These are phyloP conservation scores for Chalciporus sphaerocephalus DNA, from an alignment of 768 basidiomycete species.

Conservation along the genomic window DNA sequence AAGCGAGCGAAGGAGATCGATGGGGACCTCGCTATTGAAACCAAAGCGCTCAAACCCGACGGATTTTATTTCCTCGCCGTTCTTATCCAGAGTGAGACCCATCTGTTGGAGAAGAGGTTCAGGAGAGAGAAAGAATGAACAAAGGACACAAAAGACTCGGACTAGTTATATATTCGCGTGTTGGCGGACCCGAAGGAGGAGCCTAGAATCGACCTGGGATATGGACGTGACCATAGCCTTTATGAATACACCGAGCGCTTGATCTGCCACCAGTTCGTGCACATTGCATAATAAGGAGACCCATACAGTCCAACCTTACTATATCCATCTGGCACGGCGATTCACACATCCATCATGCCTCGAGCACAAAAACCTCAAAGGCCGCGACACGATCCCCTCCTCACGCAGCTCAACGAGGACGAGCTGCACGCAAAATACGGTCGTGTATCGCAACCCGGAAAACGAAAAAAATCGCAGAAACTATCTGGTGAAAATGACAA, in stretches of 20 bases:
- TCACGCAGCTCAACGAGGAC: constrained; percentile 78
- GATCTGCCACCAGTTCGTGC: too few relatives aligned
- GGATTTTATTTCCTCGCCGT: constrained; percentile 66
- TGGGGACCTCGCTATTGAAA: constrained; percentile 79
- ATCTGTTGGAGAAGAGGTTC: constrained; percentile 38
- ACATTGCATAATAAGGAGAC: too few relatives aligned
- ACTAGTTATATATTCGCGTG: too few relatives aligned
- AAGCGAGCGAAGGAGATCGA: constrained; percentile 79
- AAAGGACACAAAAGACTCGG: constrained; percentile 17
- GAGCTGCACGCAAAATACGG: constrained; percentile 75
- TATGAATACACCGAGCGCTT: too few relatives aligned
- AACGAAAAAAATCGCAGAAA: constrained; percentile 59
- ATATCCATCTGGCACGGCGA: constrained; percentile 6
- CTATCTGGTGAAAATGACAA: constrained; percentile 47
- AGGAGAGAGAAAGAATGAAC: not conserved
- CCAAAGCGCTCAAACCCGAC: constrained; percentile 87
- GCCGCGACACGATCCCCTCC: constrained; percentile 81
- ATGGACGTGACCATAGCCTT: too few relatives aligned
- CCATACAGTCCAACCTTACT: constrained; percentile 16
- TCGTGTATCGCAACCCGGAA: constrained; percentile 69
- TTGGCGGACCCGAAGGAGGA: too few relatives aligned
- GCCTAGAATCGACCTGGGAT: too few relatives aligned
- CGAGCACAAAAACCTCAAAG: constrained; percentile 53
- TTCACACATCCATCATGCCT: constrained; percentile 50
- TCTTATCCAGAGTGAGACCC: constrained; percentile 61